Conservation (phyloP, 2,329 filamentous ascomycete genomes). For the Fusarium sp. region DNA sequence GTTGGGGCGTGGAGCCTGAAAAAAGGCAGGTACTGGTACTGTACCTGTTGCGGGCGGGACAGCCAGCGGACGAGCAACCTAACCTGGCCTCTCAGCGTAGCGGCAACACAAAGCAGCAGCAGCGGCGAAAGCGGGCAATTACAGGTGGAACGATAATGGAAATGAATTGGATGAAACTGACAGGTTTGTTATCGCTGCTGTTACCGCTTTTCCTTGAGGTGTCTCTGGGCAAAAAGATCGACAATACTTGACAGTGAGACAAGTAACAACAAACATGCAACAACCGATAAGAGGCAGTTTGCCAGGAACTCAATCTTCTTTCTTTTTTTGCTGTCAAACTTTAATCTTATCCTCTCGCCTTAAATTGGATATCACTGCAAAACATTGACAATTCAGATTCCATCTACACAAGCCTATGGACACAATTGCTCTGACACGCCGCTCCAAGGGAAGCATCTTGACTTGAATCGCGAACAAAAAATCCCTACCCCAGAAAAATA, state of each 20-base stretch:
- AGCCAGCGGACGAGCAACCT: neutral
- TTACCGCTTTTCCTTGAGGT: slow-evolving; percentile 24
- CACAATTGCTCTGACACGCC: neutral
- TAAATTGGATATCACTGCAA: neutral
- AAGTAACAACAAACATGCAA: slow-evolving; percentile 6
- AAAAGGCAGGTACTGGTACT: slow-evolving; percentile 34
- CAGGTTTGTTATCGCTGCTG: slow-evolving; percentile 7
- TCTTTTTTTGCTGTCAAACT: neutral
- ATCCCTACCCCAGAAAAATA: slow-evolving; percentile 34
- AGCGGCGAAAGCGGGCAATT: slow-evolving; percentile 27
- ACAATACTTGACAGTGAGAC: slow-evolving; percentile 20
- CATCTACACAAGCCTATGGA: neutral
- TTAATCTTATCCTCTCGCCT: neutral
- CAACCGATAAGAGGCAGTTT: slow-evolving; percentile 15
- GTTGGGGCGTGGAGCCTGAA: slow-evolving; percentile 48
- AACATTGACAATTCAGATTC: neutral
- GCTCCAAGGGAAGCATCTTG: slow-evolving; percentile 19
- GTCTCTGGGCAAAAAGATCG: slow-evolving; percentile 32
- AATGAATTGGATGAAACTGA: slow-evolving; percentile 10
- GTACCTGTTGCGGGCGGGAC: slow-evolving; percentile 19
- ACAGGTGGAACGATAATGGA: slow-evolving; percentile 31
- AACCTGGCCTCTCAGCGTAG: slow-evolving; percentile 26
- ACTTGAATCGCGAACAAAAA: slow-evolving; percentile 19
- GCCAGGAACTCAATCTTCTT: neutral
- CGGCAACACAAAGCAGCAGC: slow-evolving; percentile 32